Percentiles rank a stretch among this genome's conserved stretches.
These are phyloP conservation scores for Cystoderma amianthinum DNA, from an alignment of 768 basidiomycete genomes.

Conservation along the genomic window DNA sequence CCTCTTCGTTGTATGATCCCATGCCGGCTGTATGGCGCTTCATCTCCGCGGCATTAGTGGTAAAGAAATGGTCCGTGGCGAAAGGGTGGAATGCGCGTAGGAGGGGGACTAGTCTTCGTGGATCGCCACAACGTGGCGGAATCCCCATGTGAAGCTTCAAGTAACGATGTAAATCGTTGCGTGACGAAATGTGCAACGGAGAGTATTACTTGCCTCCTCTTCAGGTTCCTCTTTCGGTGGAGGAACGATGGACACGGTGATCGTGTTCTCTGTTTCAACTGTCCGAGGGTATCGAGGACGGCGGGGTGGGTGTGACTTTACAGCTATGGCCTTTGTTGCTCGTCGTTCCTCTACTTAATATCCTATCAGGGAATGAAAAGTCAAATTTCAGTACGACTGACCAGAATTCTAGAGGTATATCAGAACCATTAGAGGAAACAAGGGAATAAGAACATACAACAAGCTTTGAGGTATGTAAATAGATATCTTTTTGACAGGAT, in stretches of 20 bases:
- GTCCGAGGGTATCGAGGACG: neutral
- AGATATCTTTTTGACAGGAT: neutral
- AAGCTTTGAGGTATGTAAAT: neutral
- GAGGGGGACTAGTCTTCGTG: neutral
- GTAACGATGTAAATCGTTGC: neutral
- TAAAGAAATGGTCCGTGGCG: neutral
- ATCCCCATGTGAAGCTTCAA: neutral
- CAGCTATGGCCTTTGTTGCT: neutral
- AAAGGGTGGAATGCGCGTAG: neutral
- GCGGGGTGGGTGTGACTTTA: neutral
- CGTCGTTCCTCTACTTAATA: no score
- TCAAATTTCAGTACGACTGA: no score
- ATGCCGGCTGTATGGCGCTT: conserved; percentile 6
- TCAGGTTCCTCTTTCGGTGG: neutral
- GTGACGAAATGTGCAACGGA: neutral
- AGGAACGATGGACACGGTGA: neutral
- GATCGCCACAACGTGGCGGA: neutral
- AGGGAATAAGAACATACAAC: neutral
- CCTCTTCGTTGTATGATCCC: conserved; percentile 9
- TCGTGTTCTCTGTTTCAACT: neutral
- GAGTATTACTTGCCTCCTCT: neutral
- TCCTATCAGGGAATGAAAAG: no score
- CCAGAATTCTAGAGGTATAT: neutral
- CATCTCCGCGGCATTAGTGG: neutral
- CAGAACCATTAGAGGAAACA: neutral